A percentile compares a stretch with the other conserved stretches of the same genome.
phyloP scores from a whole-genome alignment of 495 filamentous ascomycete species.

The Glarea lozoyensis region DNA sequence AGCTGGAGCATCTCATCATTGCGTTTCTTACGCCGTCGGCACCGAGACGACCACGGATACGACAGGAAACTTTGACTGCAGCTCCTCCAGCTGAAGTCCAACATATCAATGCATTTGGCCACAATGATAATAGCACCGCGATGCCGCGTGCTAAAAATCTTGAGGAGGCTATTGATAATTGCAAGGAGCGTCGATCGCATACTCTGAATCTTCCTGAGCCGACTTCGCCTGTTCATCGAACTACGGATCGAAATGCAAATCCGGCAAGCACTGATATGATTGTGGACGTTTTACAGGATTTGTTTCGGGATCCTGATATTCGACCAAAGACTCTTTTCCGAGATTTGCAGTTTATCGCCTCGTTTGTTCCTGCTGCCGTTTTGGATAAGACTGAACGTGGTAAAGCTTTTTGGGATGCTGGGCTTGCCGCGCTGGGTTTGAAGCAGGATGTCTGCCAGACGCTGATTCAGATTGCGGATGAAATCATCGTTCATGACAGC shows the following conservation, averaged over 20 bases:
- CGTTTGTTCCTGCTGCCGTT: constrained; percentile 73
- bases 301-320: constrained; percentile 68
- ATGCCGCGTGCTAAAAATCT: constrained; percentile 33
- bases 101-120: constrained; percentile 20
- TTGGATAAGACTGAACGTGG: constrained; percentile 81
- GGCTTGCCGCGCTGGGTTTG: constrained; percentile 74
- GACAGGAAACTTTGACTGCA: constrained; percentile 22
- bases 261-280: constrained; percentile 58
- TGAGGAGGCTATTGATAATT: constrained; percentile 58
- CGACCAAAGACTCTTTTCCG: constrained; percentile 89
- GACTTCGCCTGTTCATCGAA: constrained; percentile 24
- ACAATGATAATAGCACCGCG: constrained; percentile 8
- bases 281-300: constrained; percentile 64
- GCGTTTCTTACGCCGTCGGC: constrained; percentile 55
- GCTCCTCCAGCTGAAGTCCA: constrained; percentile 25
- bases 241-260: constrained; percentile 32
- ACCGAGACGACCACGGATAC: constrained; percentile 16
- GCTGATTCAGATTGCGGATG: constrained; percentile 82
- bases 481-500: constrained; percentile 54
- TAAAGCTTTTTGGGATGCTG: constrained; percentile 92
- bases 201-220: constrained; percentile 30
- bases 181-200: constrained; percentile 59
- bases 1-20: constrained; percentile 72
- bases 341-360: constrained; percentile 89
- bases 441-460: constrained; percentile 85